Percentiles rank a stretch among this genome's conserved stretches.
Evolutionary conservation across 2,329 filamentous ascomycete species (phyloP).

Genomic region (Neoascochyta sp.): DNA sequence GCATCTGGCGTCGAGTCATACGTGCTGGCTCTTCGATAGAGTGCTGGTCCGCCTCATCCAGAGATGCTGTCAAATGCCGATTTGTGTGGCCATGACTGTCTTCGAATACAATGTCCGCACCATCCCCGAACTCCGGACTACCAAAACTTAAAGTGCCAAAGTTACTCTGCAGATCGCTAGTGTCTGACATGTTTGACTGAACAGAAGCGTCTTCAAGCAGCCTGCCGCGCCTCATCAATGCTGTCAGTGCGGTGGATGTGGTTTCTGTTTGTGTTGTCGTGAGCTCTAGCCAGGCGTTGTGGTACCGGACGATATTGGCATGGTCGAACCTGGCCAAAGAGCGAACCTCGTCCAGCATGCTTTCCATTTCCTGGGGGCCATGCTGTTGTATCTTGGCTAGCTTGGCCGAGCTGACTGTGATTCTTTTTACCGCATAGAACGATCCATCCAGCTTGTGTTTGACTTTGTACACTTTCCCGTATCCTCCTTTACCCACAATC

Average conservation of each 20-base stretch:
- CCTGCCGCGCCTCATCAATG: constrained; percentile 16
- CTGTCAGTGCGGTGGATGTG: constrained; percentile 3
- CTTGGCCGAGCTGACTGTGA: constrained; percentile 53
- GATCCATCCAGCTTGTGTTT: constrained; percentile 59
- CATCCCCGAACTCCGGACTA: constrained; percentile 13
- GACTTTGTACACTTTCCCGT: constrained; percentile 61
- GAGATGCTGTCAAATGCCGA: too few species aligned
- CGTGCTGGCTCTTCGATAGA: constrained; percentile 26
- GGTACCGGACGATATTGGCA: constrained; percentile 64
- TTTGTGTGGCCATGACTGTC: too few species aligned
- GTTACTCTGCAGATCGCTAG: constrained; percentile 9
- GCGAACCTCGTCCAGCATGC: constrained; percentile 58
- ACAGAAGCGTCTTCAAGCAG: constrained; percentile 22
- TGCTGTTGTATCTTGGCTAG: constrained; percentile 52
- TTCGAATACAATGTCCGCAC: constrained; percentile 30
- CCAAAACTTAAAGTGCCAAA: constrained; percentile 18
- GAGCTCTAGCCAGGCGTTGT: constrained; percentile 61
- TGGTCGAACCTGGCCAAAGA: constrained; percentile 62
- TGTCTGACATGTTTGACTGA: constrained; percentile 9
- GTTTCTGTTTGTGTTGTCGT: constrained; percentile 14
- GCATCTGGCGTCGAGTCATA: constrained; percentile 16
- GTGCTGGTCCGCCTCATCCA: constrained; percentile 24
- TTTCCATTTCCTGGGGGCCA: constrained; percentile 53
- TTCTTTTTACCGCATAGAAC: constrained; percentile 64
- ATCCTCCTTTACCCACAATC: constrained; percentile 61